These are phyloP conservation scores for Paramecium octaurelia DNA, from an alignment of 73 alveolate species.

Conservation along the genomic window DNA sequence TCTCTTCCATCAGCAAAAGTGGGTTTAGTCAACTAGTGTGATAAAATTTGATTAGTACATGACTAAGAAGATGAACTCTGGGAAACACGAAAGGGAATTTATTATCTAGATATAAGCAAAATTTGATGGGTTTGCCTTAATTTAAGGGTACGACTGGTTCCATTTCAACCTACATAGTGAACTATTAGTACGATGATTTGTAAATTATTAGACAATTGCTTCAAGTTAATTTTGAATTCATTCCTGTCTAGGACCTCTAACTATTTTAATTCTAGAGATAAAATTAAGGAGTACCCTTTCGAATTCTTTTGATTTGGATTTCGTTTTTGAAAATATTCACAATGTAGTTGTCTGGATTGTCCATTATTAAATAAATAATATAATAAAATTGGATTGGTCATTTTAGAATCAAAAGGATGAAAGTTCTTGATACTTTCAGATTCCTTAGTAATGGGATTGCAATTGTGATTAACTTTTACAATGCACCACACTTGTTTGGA, in stretches of 20 bases:
- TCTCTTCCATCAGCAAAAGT: conserved; percentile 49
- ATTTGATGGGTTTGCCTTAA: neutral
- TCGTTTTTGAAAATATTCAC: conserved; percentile 23
- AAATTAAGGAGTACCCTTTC: neutral
- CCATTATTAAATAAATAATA: neutral
- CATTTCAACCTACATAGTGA: neutral
- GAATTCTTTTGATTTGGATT: neutral
- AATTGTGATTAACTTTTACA: neutral
- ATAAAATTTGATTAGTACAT: neutral
- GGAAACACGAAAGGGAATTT: conserved; percentile 35
- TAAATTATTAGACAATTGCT: neutral
- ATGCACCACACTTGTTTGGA: neutral
- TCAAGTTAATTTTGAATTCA: neutral
- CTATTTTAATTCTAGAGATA: neutral
- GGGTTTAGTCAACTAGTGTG: neutral
- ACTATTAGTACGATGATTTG: neutral
- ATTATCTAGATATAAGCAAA: neutral
- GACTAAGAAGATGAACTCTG: conserved; percentile 31
- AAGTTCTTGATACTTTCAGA: neutral
- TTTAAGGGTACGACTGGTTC: neutral
- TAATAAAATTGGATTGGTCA: neutral
- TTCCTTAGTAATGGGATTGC: neutral
- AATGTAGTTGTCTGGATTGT: neutral
- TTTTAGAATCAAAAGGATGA: neutral
- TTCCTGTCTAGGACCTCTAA: neutral